phyloP scores from a whole-genome alignment of 148 eudicot species.

The Nepenthes gracilis region DNA sequence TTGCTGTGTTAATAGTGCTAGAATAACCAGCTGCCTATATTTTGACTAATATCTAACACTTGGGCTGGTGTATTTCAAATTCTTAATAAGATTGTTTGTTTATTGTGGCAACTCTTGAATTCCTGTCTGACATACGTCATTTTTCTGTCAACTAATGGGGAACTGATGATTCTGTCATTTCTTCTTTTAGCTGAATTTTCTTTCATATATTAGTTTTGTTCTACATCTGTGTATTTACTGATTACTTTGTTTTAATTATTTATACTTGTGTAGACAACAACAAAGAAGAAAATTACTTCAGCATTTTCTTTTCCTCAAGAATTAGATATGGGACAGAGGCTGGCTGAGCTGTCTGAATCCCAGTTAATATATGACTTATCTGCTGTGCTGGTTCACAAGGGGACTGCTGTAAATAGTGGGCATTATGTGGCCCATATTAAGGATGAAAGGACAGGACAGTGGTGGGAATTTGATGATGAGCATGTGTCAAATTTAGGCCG shows the following conservation, averaged over 20 bases:
- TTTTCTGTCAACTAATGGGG: too few species aligned
- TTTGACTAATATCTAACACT: too few species aligned
- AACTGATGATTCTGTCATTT: too few species aligned
- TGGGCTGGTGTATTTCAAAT: too few species aligned
- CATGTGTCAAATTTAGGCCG: conserved; percentile 66
- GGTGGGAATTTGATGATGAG: conserved; percentile 99
- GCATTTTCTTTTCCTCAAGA: conserved; percentile 74
- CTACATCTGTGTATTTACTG: background rate
- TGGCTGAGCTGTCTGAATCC: conserved; percentile 40
- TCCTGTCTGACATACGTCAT: too few species aligned
- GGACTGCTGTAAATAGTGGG: conserved; percentile 94
- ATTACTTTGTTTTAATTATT: conserved; percentile 5
- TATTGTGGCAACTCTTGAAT: too few species aligned
- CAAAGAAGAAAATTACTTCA: conserved; percentile 91
- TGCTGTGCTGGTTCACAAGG: conserved; percentile 91
- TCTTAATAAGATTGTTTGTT: too few species aligned
- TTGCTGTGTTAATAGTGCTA: too few species aligned
- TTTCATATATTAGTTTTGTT: too few species aligned
- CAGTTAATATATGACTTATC: conserved; percentile 70
- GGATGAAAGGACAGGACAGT: conserved; percentile 65
- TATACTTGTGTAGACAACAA: conserved; percentile 51
- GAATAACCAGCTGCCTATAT: too few species aligned
- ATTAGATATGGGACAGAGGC: conserved; percentile 69
- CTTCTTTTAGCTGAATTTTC: too few species aligned
- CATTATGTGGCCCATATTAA: conserved; percentile 90